Evolutionary conservation across 116 monocot species (phyloP), one percentile per base, ranked within the genome.

Genomic region (Iris pallida): DNA sequence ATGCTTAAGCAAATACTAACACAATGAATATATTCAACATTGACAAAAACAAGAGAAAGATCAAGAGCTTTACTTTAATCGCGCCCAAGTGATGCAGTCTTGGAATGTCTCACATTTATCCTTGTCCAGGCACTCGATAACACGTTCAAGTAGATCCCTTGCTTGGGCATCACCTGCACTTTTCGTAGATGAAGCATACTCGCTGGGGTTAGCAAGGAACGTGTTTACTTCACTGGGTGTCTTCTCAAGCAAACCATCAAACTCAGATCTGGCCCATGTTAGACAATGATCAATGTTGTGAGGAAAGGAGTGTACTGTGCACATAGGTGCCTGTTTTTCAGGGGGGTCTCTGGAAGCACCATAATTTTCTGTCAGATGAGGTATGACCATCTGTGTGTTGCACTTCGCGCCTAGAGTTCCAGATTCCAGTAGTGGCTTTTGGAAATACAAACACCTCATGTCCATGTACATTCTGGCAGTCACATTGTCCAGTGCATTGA

Each of bases 401-500:
- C 81, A 85, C 16, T 81, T 77, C 55, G 81, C 57, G 11, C 85
- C 85, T 5, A 85, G 45, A 17, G 81, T 85, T 43, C 81, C 85
- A 51, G 85, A 85, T 68, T 85, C 85, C 71, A 85, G 44, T 16
- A 85, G 66, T 17, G 85, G 85, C 68, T 85, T 85, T 57, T 85
- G 85, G 30, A 85, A 85, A 61, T 85, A 85, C 48, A 85, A 53
- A 52, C 85, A 85, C 58, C 81, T 69, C 56, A 49, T 55, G 63
- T 85, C 85, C 68, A 85, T 81, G 75, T 85, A 85, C 77, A 85
- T 76, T 74, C 85, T 74, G 12, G 85, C 81, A 68, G 78, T 75
- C 55, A 85, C 81, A 64, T 85, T 85, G 54, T 85, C 85, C 68
- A 85, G 63, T 55, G 85, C 85, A 74, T 85, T 85, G 40, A 85